Evolutionary conservation across 768 basidiomycete species (phyloP).

Genomic region (Tulasnella calospora): DNA sequence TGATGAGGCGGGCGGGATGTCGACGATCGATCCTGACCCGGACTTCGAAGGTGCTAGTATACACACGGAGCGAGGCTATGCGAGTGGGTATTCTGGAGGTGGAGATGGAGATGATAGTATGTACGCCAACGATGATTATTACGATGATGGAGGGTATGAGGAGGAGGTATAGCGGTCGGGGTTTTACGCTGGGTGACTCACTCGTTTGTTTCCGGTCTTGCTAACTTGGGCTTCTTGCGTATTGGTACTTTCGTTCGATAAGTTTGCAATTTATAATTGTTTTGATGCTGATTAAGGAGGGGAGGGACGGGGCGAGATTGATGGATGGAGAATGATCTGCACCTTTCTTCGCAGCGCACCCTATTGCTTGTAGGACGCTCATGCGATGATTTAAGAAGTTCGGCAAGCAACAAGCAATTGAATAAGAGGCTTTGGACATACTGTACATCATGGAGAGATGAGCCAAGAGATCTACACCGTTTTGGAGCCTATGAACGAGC

Average conservation of each 20-base stretch:
- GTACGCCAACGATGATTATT: not conserved
- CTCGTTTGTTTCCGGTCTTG: not conserved
- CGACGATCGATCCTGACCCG: constrained; percentile 6
- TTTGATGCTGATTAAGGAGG: not conserved
- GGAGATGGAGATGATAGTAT: not conserved
- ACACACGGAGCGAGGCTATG: not conserved
- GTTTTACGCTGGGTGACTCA: not conserved
- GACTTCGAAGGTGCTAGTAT: not conserved
- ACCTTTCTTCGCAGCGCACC: not conserved
- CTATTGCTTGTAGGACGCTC: not conserved
- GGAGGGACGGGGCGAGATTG: not conserved
- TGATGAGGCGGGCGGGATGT: constrained; percentile 24
- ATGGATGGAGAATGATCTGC: not conserved
- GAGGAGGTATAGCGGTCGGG: not conserved
- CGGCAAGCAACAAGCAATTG: not conserved
- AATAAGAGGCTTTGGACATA: not conserved
- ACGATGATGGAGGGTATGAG: not conserved
- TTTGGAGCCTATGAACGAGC: not conserved
- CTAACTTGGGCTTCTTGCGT: not conserved
- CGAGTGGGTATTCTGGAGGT: constrained; percentile 7
- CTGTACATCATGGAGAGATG: not conserved
- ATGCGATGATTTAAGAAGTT: not conserved
- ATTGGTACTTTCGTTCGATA: not conserved
- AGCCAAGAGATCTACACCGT: not conserved
- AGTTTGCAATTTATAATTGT: not conserved